Evolutionary conservation across 2,329 filamentous ascomycete genomes (phyloP), one percentile per base, ranked within the genome.

Genomic region (Diplodia mutila): DNA sequence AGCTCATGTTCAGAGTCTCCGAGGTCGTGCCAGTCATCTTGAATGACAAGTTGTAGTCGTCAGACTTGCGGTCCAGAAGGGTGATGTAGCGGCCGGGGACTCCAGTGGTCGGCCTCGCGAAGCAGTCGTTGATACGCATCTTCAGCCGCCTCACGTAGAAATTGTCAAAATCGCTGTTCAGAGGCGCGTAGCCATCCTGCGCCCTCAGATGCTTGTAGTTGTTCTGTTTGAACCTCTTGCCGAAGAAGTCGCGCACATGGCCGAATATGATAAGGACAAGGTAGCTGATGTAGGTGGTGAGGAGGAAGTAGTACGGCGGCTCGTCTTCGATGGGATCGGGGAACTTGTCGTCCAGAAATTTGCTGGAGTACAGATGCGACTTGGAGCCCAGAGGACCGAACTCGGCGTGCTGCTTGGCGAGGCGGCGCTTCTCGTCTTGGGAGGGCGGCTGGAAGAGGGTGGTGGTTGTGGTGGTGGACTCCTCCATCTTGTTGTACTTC

Each of bases 261-360:
- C 95, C 95, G 71, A 97, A 94, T 71, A 95, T 89, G 77, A 99
- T 98, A 74, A 99, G 87, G 72, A 98, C 90, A 71, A 99, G 86
- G 80, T 99, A 99, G 82, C 93, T 97, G 80, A 99, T 92, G 84
- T 99, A 99, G 75, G 95, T 99, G 42, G 95, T 98, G 73, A 99
- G 87, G 75, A 99, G 88, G 82, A 92, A 97, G 85, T 94, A 98
- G 83, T 97, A 98, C 21, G 94, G 93, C 51, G 95, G 94, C 79
- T 97, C 94, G 76, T 99, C 95, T 77, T 97, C 92, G 69, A 98
- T 84, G 5, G 94, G 94, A 46, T 93, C 87, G 54, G 89, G 89
- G 68, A 98, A 90, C 48, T 90, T 87, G 73, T 89, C 87, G 72
- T 94, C 94, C 69, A 91, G 89, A 78, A 96, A 93, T 79, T 91